phyloP scores from a whole-genome alignment of 208 protist species.

The Angomonas ambiguus region DNA sequence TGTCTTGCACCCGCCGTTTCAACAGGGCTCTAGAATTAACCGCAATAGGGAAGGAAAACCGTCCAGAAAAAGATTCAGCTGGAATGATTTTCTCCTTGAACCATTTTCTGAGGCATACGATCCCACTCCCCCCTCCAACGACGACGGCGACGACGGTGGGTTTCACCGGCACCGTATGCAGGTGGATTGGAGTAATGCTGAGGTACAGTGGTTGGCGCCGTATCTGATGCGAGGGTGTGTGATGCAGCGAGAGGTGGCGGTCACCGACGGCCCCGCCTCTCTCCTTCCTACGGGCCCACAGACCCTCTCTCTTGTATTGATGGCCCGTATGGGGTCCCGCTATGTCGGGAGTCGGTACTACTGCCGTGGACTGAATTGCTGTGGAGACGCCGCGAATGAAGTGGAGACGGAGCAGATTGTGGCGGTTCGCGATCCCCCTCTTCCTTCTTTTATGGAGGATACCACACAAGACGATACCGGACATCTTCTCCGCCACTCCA shows the following conservation, averaged over 20 bases:
- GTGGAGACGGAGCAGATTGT: conserved; percentile 91
- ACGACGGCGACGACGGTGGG: background rate
- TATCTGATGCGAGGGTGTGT: conserved; percentile 16
- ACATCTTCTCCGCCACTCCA: background rate
- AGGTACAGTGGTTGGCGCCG: background rate
- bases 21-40: background rate
- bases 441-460: too few species aligned
- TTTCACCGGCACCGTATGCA: background rate
- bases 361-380: conserved; percentile 91
- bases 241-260: conserved; percentile 15
- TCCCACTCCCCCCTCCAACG: too few species aligned
- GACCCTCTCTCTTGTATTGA: conserved; percentile 68
- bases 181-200: background rate
- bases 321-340: conserved; percentile 88
- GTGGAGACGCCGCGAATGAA: conserved; percentile 80
- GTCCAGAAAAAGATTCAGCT: conserved; percentile 65
- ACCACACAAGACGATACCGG: background rate
- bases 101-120: conserved; percentile 30
- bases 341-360: conserved; percentile 94
- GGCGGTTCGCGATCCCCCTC: conserved; percentile 29
- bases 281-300: background rate
- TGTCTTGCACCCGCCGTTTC: background rate
- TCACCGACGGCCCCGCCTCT: background rate
- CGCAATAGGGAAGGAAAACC: background rate
- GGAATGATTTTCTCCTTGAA: conserved; percentile 84